Base-by-base conservation (phyloP, 1,284 basidiomycete genomes). In the Polyporus tsugae region DNA sequence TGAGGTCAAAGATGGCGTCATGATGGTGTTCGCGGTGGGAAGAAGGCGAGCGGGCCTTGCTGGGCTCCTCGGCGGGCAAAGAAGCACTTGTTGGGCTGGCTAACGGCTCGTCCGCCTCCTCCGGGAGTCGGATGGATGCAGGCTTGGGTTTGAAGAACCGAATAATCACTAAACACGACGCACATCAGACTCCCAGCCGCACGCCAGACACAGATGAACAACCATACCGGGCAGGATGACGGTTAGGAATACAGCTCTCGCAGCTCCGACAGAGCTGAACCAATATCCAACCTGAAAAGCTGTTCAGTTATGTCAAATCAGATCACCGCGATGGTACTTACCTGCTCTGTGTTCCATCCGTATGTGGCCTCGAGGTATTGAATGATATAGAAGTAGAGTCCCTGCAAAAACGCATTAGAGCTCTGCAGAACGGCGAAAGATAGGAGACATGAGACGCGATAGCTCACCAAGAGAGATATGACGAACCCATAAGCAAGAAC, bases 341-440 rank as follows among this genome's bases (percentile, higher is more conserved):
- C 92, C 75, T 84, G 83, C 78, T 92, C 88, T 5, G 92, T 85
- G n/a, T 81, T 85, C 95, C 94, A 96, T 0, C 85, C 84, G 75
- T 91, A 96, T 1, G 80, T 83, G 7, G 84, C 84, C 10, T 88
- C 83, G 6, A 89, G 84, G 77, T 91, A 96, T 77, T 95, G 93
- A 63, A 92, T 85, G 75, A 91, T 91, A 74, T 87, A 88, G 7
- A 82, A 77, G 65, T 87, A 81, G 0, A 91, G 84, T 7, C 90
- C 91, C 93, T 95, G 25, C 13, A 65, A n/a, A n/a, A 38, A 52
- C n/a, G n/a, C 41, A 55, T 71, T 60, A 71, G 58, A 4, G 17
- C 6, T 33, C 19, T 29, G 36, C 15, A 36, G 2, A 13, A 25
- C 11, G 0, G 10, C 36, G 11, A 11, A 42, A 17, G 9, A 4